Conservation (phyloP, 2,329 filamentous ascomycete species). For the Ophiostoma novo-ulmi region DNA sequence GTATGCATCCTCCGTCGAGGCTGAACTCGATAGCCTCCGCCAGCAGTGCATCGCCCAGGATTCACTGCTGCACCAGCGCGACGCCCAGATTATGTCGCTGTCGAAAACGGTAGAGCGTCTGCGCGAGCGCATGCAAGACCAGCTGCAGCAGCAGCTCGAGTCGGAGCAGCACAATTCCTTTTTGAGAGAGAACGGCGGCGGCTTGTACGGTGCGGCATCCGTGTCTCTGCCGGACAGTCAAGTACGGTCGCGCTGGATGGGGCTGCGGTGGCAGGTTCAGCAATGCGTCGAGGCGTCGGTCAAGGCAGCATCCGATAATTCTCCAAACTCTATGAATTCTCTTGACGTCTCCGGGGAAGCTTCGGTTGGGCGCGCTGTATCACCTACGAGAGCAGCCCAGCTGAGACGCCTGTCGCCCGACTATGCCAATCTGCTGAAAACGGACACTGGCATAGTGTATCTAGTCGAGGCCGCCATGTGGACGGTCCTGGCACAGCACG, state of each 20-base stretch:
- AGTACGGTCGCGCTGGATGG: neutral
- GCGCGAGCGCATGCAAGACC: neutral
- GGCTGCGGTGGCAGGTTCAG: neutral
- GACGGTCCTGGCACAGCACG: slow-evolving; percentile 21
- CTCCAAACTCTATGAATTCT: too few species aligned
- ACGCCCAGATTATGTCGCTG: neutral
- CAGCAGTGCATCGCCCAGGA: slow-evolving; percentile 1
- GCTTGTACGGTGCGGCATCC: neutral
- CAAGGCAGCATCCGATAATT: too few species aligned
- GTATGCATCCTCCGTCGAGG: neutral
- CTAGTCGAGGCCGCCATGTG: slow-evolving; percentile 23
- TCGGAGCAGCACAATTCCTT: neutral
- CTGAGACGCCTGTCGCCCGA: neutral
- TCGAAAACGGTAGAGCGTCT: neutral
- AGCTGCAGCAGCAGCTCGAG: neutral
- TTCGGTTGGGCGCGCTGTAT: neutral
- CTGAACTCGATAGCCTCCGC: neutral
- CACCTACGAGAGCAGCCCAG: neutral
- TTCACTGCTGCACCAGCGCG: neutral
- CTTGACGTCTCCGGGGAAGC: too few species aligned
- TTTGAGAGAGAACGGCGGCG: neutral
- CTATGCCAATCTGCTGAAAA: neutral
- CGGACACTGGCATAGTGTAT: neutral
- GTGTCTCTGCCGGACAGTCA: neutral
- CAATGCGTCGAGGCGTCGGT: neutral